Evolutionary conservation across 805 yeast genomes (phyloP).

Genomic region (Dipodascus geniculatus): DNA sequence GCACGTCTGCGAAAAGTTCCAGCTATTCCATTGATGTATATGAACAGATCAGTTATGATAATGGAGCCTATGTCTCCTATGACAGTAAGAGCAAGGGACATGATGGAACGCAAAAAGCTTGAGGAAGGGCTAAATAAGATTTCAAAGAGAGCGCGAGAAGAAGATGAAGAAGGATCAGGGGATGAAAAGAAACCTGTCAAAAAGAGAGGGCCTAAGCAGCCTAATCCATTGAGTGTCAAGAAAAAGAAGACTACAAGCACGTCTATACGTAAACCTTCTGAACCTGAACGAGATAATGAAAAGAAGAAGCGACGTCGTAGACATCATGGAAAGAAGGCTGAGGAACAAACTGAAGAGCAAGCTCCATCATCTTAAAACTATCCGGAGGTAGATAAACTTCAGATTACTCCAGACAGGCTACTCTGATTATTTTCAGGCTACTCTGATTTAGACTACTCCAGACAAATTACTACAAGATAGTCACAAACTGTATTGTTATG

Average conservation of each 20-base stretch:
- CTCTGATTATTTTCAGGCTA: too few relatives aligned
- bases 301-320: slow-evolving; percentile 15
- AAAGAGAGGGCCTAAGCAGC: slow-evolving; percentile 74
- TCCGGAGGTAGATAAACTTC: too few relatives aligned
- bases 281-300: slow-evolving; percentile 2
- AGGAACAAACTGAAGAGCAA: too few relatives aligned
- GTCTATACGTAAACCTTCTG: too few relatives aligned
- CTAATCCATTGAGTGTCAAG: slow-evolving; percentile 85
- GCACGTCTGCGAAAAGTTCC: slow-evolving; percentile 62
- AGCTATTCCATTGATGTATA: slow-evolving; percentile 80
- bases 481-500: too few relatives aligned
- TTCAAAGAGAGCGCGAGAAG: slow-evolving; percentile 27
- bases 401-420: too few relatives aligned
- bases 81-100: slow-evolving; percentile 38
- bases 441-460: too few relatives aligned
- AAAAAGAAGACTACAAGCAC: slow-evolving; percentile 48
- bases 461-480: too few relatives aligned
- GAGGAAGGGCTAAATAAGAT: slow-evolving; percentile 63
- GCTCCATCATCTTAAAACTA: too few relatives aligned
- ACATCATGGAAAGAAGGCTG: slow-evolving; percentile 4
- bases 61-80: slow-evolving; percentile 87
- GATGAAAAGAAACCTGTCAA: slow-evolving; percentile 32
- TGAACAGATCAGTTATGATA: slow-evolving; percentile 87
- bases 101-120: slow-evolving; percentile 55
- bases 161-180: slow-evolving; percentile 16